phyloP scores from a whole-genome alignment of 345 rosid genomes.

The Moricandia arvensis region DNA sequence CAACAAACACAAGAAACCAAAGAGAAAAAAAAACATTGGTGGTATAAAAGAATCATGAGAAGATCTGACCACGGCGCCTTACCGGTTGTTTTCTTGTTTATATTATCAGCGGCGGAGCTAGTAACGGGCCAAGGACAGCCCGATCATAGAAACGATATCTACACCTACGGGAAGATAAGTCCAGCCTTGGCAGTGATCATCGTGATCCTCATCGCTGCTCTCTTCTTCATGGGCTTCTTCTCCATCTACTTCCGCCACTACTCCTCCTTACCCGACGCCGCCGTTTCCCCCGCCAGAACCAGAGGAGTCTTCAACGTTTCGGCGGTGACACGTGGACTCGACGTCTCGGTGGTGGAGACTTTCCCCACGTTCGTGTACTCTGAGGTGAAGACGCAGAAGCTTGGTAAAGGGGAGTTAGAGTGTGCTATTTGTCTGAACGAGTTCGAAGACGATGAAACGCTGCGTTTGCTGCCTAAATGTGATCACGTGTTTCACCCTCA shows the following conservation, averaged over 20 bases:
- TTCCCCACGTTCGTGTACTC: conserved; percentile 83
- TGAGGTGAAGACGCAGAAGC: conserved; percentile 73
- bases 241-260: conserved; percentile 88
- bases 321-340: conserved; percentile 59
- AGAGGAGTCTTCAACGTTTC: conserved; percentile 38
- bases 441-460: conserved; percentile 88
- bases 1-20: neutral
- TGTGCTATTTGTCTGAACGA: conserved; percentile 91
- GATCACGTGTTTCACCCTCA: conserved; percentile 93
- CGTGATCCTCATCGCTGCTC: conserved; percentile 66
- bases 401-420: conserved; percentile 83
- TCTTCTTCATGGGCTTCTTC: conserved; percentile 84
- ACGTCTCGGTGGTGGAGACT: conserved; percentile 50
- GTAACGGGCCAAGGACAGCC: conserved; percentile 33
- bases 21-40: neutral
- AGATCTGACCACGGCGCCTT: conserved; percentile 24
- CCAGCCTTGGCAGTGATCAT: conserved; percentile 84
- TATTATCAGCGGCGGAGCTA: conserved; percentile 17
- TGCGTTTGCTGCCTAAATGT: conserved; percentile 90
- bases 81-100: conserved; percentile 21
- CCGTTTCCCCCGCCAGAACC: conserved; percentile 18
- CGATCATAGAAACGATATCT: conserved; percentile 7
- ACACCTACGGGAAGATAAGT: conserved; percentile 45
- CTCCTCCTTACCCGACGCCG: conserved; percentile 28
- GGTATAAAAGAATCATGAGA: conserved; percentile 10